These are phyloP conservation scores for Avicennia marina DNA, from an alignment of 257 asterid genomes.

Conservation along the genomic window DNA sequence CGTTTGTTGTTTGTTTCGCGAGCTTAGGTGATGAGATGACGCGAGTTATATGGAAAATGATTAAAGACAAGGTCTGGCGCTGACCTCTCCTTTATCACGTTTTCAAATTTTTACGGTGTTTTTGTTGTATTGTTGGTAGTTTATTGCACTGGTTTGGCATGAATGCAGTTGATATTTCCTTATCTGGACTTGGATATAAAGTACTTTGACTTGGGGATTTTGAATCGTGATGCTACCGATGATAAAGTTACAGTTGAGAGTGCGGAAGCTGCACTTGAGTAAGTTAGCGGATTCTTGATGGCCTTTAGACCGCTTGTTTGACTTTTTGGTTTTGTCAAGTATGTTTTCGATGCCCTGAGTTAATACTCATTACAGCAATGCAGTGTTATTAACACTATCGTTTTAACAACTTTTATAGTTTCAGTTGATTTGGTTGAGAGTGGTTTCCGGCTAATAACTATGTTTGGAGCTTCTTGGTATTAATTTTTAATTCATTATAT, in stretches of 20 bases:
- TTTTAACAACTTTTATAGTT: not conserved
- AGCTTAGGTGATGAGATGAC: slow-evolving; percentile 89
- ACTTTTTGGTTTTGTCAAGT: no score
- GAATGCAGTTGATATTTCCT: slow-evolving; percentile 76
- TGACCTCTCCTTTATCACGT: not conserved
- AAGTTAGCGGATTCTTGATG: slow-evolving; percentile 18
- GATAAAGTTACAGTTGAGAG: slow-evolving; percentile 84
- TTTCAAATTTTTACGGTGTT: not conserved
- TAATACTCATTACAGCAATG: not conserved
- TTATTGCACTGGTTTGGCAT: not conserved
- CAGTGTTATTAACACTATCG: not conserved
- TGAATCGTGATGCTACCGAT: slow-evolving; percentile 84
- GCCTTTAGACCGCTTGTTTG: not conserved
- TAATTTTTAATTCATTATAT: slow-evolving; percentile 4
- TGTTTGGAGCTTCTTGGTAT: not conserved
- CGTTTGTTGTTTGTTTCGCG: not conserved
- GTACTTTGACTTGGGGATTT: slow-evolving; percentile 77
- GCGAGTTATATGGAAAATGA: slow-evolving; percentile 79
- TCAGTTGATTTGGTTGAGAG: not conserved
- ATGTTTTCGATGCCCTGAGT: no score
- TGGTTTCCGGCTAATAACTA: not conserved
- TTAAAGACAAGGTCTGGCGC: slow-evolving; percentile 72
- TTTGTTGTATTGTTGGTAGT: not conserved
- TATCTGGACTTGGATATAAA: slow-evolving; percentile 77
- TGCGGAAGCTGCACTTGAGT: slow-evolving; percentile 95